Evolutionary conservation across 2,329 filamentous ascomycete genomes (phyloP), one percentile per base, ranked within the genome.

Genomic region (Fusarium penzigii): DNA sequence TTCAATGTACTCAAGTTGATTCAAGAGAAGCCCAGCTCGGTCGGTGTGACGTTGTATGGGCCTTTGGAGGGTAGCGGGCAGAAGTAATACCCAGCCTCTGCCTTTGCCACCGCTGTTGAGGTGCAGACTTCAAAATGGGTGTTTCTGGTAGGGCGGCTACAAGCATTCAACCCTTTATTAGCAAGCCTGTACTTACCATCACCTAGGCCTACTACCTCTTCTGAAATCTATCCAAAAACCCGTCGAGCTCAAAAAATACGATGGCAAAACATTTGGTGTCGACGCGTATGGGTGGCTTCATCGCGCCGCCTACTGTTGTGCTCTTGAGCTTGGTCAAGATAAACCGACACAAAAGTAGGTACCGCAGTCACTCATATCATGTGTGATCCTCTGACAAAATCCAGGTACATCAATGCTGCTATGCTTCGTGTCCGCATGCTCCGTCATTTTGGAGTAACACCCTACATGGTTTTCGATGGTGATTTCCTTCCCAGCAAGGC

Each of bases 271-370:
- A 2, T 82, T 99, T 43, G 95, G 89, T n/a, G 87, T 99, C 36
- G 94, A 99, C 72, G 93, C 89, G 51, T 99, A 99, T 79, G 94
- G 93, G 70, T 99, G 95, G 94, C 85, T 99, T 49, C 94, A 99
- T 72, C 88, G 94, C 62, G 95, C 92, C 48, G 92, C 92, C 43
- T 87, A 95, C 59, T 84, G 90, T 45, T 97, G 93, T 76, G 91
- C 93, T 57, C 85, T 94, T 65, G 94, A 97, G 65, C 82, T 99
- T 57, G 94, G 92, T 36, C 82, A 93, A 65, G 91, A 85, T 65
- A 94, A 90, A 70, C 92, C 91, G 13, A 97, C 92, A 1, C 87
- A 84, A 48, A 95, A 90, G 89, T 95, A 78, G 68, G 83, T 73
- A 43, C 5, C 14, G 39, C 42, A 40, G 12, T 12, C 29, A 32